A percentile compares a stretch with the other conserved stretches of the same genome.
phyloP scores from a whole-genome alignment of 441 rosid species.

The Pelargonium australe region DNA sequence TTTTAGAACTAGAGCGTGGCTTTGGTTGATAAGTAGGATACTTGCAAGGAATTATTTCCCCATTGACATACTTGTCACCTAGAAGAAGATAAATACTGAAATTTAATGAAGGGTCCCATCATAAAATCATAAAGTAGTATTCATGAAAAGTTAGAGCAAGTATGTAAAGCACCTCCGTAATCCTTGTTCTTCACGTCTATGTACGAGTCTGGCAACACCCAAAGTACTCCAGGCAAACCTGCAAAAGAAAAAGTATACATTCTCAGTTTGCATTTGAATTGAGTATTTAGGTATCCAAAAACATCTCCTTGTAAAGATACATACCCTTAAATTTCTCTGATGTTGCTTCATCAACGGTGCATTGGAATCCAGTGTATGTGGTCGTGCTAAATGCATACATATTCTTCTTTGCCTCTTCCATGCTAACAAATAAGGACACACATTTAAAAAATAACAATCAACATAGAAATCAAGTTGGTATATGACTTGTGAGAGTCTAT shows the following conservation, averaged over 20 bases:
- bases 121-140: too few relatives aligned
- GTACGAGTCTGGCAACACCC: constrained; percentile 96
- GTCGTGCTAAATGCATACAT: constrained; percentile 95
- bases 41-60: constrained; percentile 83
- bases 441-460: neutral
- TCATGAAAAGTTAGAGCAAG: too few relatives aligned
- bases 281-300: neutral
- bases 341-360: constrained; percentile 86
- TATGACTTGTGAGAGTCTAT: neutral
- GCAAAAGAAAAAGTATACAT: constrained; percentile 16
- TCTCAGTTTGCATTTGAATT: neutral
- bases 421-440: constrained; percentile 35
- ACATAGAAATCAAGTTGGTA: neutral
- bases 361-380: constrained; percentile 91
- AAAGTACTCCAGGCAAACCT: constrained; percentile 96
- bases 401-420: constrained; percentile 96
- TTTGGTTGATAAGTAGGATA: constrained; percentile 94
- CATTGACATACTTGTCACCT: constrained; percentile 93
- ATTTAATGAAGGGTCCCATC: neutral
- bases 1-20: constrained; percentile 51
- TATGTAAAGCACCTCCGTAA: constrained; percentile 66
- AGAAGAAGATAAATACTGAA: neutral
- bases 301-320: constrained; percentile 7
- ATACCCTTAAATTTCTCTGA: constrained; percentile 93
- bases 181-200: constrained; percentile 95